A percentile compares a stretch with the other conserved stretches of the same genome.
These are phyloP conservation scores for Mycena albidolilacea DNA, from an alignment of 768 basidiomycete genomes.

Conservation along the genomic window DNA sequence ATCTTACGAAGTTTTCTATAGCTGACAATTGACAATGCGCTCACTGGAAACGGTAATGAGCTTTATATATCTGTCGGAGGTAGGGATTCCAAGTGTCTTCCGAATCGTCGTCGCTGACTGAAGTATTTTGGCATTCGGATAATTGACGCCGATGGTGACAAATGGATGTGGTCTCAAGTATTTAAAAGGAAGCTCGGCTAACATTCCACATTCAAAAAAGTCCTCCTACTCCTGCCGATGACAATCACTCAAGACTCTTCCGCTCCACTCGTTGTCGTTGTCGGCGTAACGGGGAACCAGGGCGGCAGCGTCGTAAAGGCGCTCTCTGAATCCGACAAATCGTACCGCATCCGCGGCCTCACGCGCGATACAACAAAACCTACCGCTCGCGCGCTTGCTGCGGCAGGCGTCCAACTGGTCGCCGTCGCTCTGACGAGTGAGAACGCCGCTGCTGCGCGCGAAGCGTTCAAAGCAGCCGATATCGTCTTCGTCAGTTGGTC, in stretches of 20 bases:
- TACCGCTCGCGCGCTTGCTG: slow-evolving; percentile 21
- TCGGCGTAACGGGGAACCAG: slow-evolving; percentile 35
- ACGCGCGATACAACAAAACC: slow-evolving; percentile 34
- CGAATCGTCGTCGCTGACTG: neutral
- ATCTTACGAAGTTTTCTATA: no score
- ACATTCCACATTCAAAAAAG: neutral
- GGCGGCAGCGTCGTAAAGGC: slow-evolving; percentile 36
- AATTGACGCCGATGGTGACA: no score
- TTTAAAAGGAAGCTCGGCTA: neutral
- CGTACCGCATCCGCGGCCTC: slow-evolving; percentile 36
- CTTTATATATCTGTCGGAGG: neutral
- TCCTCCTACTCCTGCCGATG: slow-evolving; percentile 18
- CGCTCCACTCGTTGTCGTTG: slow-evolving; percentile 32
- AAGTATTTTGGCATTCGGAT: no score
- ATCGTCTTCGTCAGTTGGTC: slow-evolving; percentile 29
- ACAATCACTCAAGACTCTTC: slow-evolving; percentile 23
- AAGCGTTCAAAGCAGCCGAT: slow-evolving; percentile 29
- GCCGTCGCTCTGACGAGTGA: slow-evolving; percentile 22
- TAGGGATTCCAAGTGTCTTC: neutral
- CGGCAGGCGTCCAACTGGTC: slow-evolving; percentile 25
- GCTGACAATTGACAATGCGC: no score
- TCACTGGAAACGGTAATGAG: no score
- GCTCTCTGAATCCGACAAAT: slow-evolving; percentile 29
- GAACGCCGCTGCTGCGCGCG: slow-evolving; percentile 11
- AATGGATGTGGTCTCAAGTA: neutral